Conservation (phyloP, 192 early-diverging fungal species). For the Coemansia sp. region DNA sequence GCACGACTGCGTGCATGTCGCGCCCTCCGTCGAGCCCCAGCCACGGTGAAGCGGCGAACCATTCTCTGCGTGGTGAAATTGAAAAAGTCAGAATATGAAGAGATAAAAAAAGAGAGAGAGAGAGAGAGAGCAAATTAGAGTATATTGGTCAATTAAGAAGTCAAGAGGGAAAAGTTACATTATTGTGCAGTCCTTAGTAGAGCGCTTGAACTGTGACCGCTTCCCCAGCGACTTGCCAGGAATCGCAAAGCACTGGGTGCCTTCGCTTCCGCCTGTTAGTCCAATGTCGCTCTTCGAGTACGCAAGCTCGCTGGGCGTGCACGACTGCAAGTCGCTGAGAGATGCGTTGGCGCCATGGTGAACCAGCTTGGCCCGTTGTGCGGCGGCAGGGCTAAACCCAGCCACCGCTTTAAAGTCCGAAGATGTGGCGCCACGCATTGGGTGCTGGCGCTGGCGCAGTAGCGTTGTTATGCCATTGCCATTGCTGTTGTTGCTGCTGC, state of each 20-base stretch:
- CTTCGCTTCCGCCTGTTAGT: constrained; percentile 9
- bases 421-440: constrained; percentile 41
- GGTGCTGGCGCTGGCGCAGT: constrained; percentile 46
- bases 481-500: too few relatives aligned
- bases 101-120: background rate
- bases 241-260: constrained; percentile 33
- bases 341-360: constrained; percentile 43
- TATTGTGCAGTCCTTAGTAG: constrained; percentile 47
- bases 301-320: constrained; percentile 35
- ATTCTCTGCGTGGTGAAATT: constrained; percentile 8
- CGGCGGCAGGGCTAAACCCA: constrained; percentile 52
- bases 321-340: constrained; percentile 45
- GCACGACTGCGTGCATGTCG: constrained; percentile 11
- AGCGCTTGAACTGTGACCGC: constrained; percentile 20
- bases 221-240: constrained; percentile 15
- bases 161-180: constrained; percentile 29
- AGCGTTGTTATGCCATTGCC: constrained; percentile 37
- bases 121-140: constrained; percentile 1
- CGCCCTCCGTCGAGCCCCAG: constrained; percentile 21
- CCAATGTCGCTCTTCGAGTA: constrained; percentile 37
- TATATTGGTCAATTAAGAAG: background rate
- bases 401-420: constrained; percentile 49
- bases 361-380: constrained; percentile 44
- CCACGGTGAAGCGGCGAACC: constrained; percentile 21
- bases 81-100: background rate